Evolutionary conservation across 176 grass and related monocot species (phyloP).

Genomic region (Aegilops sharonensis): DNA sequence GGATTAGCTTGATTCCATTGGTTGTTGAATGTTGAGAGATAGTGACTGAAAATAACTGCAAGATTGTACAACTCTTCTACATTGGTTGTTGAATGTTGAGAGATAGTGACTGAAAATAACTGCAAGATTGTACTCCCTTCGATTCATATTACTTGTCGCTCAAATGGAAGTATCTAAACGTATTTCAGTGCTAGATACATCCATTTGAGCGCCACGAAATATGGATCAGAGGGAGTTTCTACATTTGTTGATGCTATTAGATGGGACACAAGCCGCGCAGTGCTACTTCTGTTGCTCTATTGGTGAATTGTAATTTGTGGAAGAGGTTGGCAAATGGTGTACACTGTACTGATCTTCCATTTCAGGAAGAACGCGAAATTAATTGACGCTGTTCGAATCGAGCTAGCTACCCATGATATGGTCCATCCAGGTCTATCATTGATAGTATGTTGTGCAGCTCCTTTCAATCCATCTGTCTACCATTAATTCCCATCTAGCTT

Average conservation of each 20-base stretch:
- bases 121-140: no score
- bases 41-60: conserved; percentile 21
- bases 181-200: no score
- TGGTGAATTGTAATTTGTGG: neutral
- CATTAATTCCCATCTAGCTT: neutral
- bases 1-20: conserved; percentile 30
- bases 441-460: neutral
- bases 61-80: conserved; percentile 4
- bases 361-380: conserved; percentile 1
- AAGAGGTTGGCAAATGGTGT: conserved; percentile 14
- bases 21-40: conserved; percentile 26
- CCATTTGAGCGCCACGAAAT: no score
- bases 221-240: no score
- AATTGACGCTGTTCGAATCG: neutral
- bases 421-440: neutral
- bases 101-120: no score
- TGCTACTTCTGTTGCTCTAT: neutral
- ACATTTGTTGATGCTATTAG: conserved; percentile 21
- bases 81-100: no score
- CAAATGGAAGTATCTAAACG: no score
- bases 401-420: neutral
- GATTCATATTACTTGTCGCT: no score
- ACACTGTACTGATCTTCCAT: neutral
- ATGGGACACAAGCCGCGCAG: neutral
- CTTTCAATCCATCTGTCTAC: neutral